A percentile compares a stretch with the other conserved stretches of the same genome.
Evolutionary conservation across 192 early-diverging fungal species (phyloP).

Genomic region (Haplosporangium gracile): DNA sequence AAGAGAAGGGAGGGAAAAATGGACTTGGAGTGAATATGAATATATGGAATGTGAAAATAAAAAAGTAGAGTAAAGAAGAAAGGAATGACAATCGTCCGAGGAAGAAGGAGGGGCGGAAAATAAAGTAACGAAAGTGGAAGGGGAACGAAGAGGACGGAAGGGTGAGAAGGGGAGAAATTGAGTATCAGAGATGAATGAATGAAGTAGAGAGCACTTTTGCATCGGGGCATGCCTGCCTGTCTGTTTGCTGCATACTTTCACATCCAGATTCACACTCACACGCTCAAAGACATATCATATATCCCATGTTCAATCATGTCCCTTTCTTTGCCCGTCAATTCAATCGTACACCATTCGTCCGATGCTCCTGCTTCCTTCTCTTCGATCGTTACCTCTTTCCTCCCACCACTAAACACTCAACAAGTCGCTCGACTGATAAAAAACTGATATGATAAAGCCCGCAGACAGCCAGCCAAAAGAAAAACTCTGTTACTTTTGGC

Average conservation of each 20-base stretch:
- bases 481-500: neutral
- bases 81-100: slow-evolving; percentile 18
- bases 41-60: neutral
- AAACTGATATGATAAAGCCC: too few relatives aligned
- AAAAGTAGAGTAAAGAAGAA: neutral
- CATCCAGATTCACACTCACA: neutral
- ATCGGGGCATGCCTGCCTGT: too few relatives aligned
- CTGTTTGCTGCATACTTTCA: too few relatives aligned
- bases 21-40: neutral
- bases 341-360: neutral
- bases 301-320: too few relatives aligned
- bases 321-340: neutral
- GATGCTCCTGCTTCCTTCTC: too few relatives aligned
- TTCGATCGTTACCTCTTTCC: too few relatives aligned
- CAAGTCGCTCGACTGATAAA: too few relatives aligned
- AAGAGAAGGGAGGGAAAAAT: neutral
- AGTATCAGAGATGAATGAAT: neutral
- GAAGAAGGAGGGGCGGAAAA: slow-evolving; percentile 11
- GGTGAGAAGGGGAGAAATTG: neutral
- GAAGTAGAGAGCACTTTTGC: neutral
- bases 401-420: too few relatives aligned
- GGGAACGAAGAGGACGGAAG: neutral
- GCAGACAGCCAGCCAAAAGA: too few relatives aligned
- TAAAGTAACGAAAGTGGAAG: neutral
- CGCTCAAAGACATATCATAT: neutral